These are phyloP conservation scores for Didymella glomerata DNA, from an alignment of 2,329 filamentous ascomycete genomes.

Conservation along the genomic window DNA sequence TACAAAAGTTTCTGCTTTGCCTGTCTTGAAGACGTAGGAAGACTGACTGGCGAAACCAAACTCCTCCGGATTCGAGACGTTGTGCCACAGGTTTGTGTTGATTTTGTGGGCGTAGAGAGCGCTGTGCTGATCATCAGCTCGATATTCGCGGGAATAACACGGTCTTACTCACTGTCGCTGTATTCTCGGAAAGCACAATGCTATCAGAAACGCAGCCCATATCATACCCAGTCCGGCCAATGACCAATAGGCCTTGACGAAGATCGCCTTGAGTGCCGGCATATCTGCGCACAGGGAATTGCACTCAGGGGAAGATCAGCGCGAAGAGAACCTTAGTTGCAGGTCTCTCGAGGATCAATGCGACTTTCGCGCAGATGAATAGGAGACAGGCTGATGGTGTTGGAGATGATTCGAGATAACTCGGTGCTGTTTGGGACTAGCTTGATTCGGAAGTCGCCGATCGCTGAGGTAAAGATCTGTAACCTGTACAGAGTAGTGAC, in stretches of 20 bases:
- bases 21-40: too few relatives aligned
- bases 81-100: constrained; percentile 74
- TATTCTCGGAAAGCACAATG: constrained; percentile 72
- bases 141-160: too few relatives aligned
- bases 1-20: background rate
- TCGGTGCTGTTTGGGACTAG: constrained; percentile 13
- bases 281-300: constrained; percentile 25
- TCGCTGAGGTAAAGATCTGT: constrained; percentile 5
- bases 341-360: background rate
- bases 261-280: constrained; percentile 38
- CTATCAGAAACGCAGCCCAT: constrained; percentile 72
- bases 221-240: constrained; percentile 64
- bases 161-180: constrained; percentile 75
- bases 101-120: constrained; percentile 85
- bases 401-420: constrained; percentile 19
- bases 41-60: constrained; percentile 83
- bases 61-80: constrained; percentile 77
- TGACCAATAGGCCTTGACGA: constrained; percentile 50
- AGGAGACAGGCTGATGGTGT: constrained; percentile 12
- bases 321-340: background rate
- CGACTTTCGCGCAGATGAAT: constrained; percentile 6
- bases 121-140: constrained; percentile 55
- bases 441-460: constrained; percentile 21
- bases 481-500: background rate
- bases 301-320: background rate